These are phyloP conservation scores for Vitis rotundifolia DNA, from an alignment of 164 flowering plant species.

Conservation along the genomic window DNA sequence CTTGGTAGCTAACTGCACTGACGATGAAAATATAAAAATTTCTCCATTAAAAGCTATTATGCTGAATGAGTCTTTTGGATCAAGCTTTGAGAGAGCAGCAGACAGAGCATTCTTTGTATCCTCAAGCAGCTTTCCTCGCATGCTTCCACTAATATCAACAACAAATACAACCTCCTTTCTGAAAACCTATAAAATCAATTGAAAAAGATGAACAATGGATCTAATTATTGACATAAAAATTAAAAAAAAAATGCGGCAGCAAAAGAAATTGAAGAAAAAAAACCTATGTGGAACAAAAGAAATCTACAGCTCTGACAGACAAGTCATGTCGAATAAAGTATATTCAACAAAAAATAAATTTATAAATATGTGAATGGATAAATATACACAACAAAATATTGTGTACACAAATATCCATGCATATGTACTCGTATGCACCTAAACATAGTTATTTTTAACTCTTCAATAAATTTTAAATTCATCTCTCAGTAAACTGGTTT, in stretches of 20 bases:
- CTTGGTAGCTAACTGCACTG: slow-evolving; percentile 63
- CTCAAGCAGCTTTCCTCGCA: slow-evolving; percentile 76
- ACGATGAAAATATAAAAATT: slow-evolving; percentile 55
- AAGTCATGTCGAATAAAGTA: background rate
- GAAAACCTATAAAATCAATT: slow-evolving; percentile 53
- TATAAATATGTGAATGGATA: no score
- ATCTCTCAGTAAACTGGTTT: no score
- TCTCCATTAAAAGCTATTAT: slow-evolving; percentile 83
- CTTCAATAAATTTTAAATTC: no score
- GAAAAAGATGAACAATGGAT: slow-evolving; percentile 7
- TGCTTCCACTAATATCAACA: slow-evolving; percentile 92
- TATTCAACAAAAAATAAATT: no score
- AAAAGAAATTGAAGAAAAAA: background rate
- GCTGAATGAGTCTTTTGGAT: slow-evolving; percentile 64
- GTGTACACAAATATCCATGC: no score
- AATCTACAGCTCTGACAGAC: slow-evolving; percentile 5
- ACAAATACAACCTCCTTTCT: slow-evolving; percentile 72
- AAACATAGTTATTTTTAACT: no score
- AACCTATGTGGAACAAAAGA: background rate
- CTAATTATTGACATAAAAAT: no score
- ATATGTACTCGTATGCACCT: no score
- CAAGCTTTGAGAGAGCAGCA: slow-evolving; percentile 57
- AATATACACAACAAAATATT: no score
- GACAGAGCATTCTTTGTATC: slow-evolving; percentile 54
- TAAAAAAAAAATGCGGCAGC: background rate